Percentiles rank a stretch among this genome's conserved stretches.
phyloP scores from a whole-genome alignment of 208 protist species.

The Vickermania ingenoplastis region DNA sequence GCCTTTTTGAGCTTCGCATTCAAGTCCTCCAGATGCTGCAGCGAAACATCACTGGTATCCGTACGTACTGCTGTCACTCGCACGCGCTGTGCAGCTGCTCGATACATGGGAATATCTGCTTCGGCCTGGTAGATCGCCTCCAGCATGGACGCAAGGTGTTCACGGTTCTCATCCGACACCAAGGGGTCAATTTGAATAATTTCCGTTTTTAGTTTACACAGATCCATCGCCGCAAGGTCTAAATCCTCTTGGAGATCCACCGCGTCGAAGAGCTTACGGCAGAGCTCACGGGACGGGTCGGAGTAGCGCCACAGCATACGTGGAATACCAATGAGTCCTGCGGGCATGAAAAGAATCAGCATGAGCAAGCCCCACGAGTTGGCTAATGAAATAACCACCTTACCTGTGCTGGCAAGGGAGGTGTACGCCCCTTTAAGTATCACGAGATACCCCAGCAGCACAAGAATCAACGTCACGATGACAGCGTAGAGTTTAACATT shows the following conservation, averaged over 20 bases:
- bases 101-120: constrained; percentile 71
- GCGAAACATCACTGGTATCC: constrained; percentile 59
- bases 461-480: constrained; percentile 47
- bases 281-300: constrained; percentile 43
- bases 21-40: constrained; percentile 65
- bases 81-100: constrained; percentile 51
- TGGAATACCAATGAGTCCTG: constrained; percentile 78
- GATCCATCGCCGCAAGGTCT: constrained; percentile 79
- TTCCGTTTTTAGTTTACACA: constrained; percentile 67
- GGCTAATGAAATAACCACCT: constrained; percentile 72
- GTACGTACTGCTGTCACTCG: constrained; percentile 15
- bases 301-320: constrained; percentile 76
- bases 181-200: constrained; percentile 69
- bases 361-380: constrained; percentile 88
- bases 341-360: constrained; percentile 78
- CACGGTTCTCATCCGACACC: constrained; percentile 68
- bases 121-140: constrained; percentile 64
- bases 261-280: constrained; percentile 46
- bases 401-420: constrained; percentile 37
- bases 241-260: constrained; percentile 83
- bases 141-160: constrained; percentile 68
- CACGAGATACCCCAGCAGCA: constrained; percentile 66
- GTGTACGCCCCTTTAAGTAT: constrained; percentile 69
- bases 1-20: constrained; percentile 68
- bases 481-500: constrained; percentile 81